Evolutionary conservation across 2,329 filamentous ascomycete genomes (phyloP).

Genomic region (Westerdykella ornata): DNA sequence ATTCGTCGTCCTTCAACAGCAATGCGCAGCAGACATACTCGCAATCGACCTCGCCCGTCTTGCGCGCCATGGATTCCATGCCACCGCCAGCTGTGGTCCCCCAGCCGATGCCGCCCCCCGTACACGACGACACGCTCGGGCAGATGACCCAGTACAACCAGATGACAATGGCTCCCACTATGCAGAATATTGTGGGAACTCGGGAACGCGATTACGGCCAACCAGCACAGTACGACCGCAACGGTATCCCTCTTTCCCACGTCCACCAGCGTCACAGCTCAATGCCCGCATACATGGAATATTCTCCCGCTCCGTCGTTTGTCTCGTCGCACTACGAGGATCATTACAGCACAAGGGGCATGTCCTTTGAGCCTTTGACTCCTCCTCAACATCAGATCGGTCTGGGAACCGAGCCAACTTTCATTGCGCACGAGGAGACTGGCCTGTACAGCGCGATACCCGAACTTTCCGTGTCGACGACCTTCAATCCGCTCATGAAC

Average conservation of each 20-base stretch:
- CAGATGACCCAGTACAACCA: constrained; percentile 66
- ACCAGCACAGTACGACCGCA: constrained; percentile 83
- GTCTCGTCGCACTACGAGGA: constrained; percentile 98
- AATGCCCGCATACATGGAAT: constrained; percentile 98
- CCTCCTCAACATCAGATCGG: constrained; percentile 83
- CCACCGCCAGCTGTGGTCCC: constrained; percentile 80
- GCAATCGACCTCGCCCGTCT: constrained; percentile 79
- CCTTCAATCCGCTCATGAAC: constrained; percentile 83
- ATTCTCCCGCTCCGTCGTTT: constrained; percentile 94
- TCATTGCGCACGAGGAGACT: constrained; percentile 97
- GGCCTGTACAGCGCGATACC: constrained; percentile 92
- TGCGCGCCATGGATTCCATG: constrained; percentile 90
- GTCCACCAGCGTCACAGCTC: constrained; percentile 89
- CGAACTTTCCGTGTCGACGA: constrained; percentile 69
- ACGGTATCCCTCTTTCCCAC: constrained; percentile 75
- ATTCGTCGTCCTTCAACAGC: constrained; percentile 86
- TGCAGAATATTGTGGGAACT: constrained; percentile 70
- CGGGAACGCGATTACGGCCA: constrained; percentile 71
- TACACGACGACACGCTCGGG: constrained; percentile 54
- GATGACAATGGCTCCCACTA: constrained; percentile 65
- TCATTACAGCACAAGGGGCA: constrained; percentile 80
- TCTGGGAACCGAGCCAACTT: constrained; percentile 81
- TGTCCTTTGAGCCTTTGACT: constrained; percentile 95
- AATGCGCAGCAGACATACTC: constrained; percentile 54
- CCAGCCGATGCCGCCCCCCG: constrained; percentile 44